These are phyloP conservation scores for Penicillium sp. DNA, from an alignment of 2,329 filamentous ascomycete genomes.

Conservation along the genomic window DNA sequence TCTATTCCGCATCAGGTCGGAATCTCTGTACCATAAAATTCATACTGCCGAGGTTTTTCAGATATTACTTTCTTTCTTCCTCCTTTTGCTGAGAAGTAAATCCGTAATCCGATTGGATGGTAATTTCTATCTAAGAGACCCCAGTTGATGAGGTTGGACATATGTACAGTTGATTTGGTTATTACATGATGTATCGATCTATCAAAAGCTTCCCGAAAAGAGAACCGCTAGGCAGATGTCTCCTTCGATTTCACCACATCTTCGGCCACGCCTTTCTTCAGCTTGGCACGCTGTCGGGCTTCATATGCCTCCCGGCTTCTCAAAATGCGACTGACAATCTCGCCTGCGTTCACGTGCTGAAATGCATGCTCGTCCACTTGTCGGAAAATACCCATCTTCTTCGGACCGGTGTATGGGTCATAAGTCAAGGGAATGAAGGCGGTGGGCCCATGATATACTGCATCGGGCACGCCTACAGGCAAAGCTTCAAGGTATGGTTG, in stretches of 20 bases:
- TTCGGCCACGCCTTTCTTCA: slow-evolving; percentile 75
- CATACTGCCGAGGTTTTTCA: too few species aligned
- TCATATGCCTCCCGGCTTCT: slow-evolving; percentile 82
- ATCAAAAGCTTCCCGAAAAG: too few species aligned
- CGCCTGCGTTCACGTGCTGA: slow-evolving; percentile 79
- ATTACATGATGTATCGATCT: not conserved
- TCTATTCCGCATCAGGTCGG: not conserved
- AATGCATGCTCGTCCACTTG: slow-evolving; percentile 74
- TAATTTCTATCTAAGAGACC: slow-evolving; percentile 4
- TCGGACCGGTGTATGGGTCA: slow-evolving; percentile 74
- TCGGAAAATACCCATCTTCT: slow-evolving; percentile 74
- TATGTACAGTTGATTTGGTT: slow-evolving; percentile 13
- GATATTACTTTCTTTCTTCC: too few species aligned
- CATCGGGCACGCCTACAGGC: slow-evolving; percentile 67
- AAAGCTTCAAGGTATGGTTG: slow-evolving; percentile 67
- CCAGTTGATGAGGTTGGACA: slow-evolving; percentile 13
- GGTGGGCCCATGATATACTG: slow-evolving; percentile 94
- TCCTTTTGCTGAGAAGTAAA: too few species aligned
- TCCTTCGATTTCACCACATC: slow-evolving; percentile 55
- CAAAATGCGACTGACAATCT: slow-evolving; percentile 87
- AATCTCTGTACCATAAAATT: not conserved
- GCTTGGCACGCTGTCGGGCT: slow-evolving; percentile 82
- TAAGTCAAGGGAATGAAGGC: slow-evolving; percentile 74
- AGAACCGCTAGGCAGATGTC: slow-evolving; percentile 26
- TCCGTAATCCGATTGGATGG: too few species aligned